Evolutionary conservation across 331 rosid species (phyloP).

Genomic region (Arachis monticola): DNA sequence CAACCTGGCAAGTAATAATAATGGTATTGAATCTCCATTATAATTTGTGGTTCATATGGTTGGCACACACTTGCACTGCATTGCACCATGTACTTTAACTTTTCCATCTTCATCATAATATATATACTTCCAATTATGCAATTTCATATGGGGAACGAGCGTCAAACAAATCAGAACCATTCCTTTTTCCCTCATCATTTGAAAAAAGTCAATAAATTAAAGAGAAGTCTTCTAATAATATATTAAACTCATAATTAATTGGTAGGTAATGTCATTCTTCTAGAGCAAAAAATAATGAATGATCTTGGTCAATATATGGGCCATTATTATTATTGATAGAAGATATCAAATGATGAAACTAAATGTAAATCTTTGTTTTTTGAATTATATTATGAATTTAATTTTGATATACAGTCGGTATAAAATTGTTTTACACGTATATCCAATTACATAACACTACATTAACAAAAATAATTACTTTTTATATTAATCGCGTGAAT

Average conservation of each 20-base stretch:
- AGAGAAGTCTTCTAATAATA: background rate
- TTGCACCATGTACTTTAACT: background rate
- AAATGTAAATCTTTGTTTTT: background rate
- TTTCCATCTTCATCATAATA: constrained; percentile 12
- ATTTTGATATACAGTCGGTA: too few relatives aligned
- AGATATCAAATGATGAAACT: background rate
- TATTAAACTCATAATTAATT: constrained; percentile 11
- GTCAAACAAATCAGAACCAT: constrained; percentile 27
- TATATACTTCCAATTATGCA: background rate
- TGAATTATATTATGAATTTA: background rate
- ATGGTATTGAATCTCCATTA: background rate
- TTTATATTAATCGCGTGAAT: too few relatives aligned
- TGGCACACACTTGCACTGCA: background rate
- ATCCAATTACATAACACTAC: too few relatives aligned
- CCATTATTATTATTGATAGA: background rate
- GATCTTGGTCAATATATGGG: background rate
- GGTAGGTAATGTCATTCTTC: constrained; percentile 1
- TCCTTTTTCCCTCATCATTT: background rate
- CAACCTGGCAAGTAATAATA: background rate
- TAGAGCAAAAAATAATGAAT: background rate
- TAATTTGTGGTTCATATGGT: background rate
- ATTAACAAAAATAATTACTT: too few relatives aligned
- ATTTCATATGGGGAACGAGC: background rate
- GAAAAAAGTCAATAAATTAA: too few relatives aligned
- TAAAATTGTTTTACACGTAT: too few relatives aligned